phyloP scores from a whole-genome alignment of 805 yeast species.

The Lipomyces starkeyi region DNA sequence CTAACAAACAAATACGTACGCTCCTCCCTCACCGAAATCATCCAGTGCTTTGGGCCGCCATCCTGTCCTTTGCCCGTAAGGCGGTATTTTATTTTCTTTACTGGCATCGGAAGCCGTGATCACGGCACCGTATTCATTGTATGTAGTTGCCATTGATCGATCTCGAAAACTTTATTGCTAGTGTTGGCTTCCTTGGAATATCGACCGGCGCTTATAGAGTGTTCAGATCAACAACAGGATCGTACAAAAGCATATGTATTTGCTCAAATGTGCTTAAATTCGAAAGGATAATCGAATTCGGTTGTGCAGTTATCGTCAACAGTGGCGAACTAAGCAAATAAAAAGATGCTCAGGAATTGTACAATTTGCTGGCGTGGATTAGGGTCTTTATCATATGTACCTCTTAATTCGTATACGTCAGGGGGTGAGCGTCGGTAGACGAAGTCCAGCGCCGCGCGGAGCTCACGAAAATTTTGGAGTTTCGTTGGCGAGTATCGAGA shows the following conservation, averaged over 20 bases:
- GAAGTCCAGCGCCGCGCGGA: background rate
- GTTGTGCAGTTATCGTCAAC: background rate
- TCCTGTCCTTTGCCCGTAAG: constrained; percentile 42
- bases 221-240: background rate
- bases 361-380: background rate
- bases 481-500: background rate
- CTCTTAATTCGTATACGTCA: background rate
- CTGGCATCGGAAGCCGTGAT: constrained; percentile 1
- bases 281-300: background rate
- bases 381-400: background rate
- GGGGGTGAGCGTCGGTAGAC: background rate
- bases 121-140: constrained; percentile 29
- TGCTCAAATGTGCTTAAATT: background rate
- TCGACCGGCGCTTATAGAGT: background rate
- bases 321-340: no score
- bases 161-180: background rate
- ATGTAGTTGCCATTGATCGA: constrained; percentile 8
- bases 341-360: no score
- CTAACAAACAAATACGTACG: constrained; percentile 33
- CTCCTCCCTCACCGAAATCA: constrained; percentile 48
- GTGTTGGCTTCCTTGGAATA: background rate
- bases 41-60: constrained; percentile 42
- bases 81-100: constrained; percentile 23
- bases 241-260: background rate
- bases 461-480: background rate